These are phyloP conservation scores for Artemisia argyi DNA, from an alignment of 129 eudicot species.

Conservation along the genomic window DNA sequence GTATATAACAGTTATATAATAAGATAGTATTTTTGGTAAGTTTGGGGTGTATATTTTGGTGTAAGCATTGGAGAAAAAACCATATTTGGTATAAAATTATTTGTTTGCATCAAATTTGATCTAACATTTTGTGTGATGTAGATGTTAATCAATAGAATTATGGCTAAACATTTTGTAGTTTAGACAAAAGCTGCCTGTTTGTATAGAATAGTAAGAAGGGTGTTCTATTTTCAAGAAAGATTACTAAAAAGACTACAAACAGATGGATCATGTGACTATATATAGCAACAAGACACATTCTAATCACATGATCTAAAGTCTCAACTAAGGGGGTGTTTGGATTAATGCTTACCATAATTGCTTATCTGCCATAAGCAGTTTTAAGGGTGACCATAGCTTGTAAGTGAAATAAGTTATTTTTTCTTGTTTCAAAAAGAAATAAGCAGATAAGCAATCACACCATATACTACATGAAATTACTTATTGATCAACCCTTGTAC, in stretches of 20 bases:
- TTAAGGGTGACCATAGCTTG: too few relatives aligned
- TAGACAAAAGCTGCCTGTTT: constrained; percentile 6
- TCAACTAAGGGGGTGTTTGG: too few relatives aligned
- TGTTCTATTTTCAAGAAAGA: constrained; percentile 23
- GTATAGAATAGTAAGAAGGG: neutral
- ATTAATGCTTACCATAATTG: too few relatives aligned
- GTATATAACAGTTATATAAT: neutral
- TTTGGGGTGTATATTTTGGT: too few relatives aligned
- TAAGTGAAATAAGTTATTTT: too few relatives aligned
- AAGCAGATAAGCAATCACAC: neutral
- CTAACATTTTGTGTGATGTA: neutral
- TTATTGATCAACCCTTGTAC: constrained; percentile 2
- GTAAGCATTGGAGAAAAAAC: too few relatives aligned
- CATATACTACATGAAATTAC: constrained; percentile 1
- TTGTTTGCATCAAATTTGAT: too few relatives aligned
- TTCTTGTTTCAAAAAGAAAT: too few relatives aligned
- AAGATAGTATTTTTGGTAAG: too few relatives aligned
- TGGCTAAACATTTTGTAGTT: neutral
- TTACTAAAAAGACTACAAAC: constrained; percentile 18
- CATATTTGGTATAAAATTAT: too few relatives aligned
- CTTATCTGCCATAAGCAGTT: too few relatives aligned
- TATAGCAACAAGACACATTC: constrained; percentile 22
- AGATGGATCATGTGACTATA: constrained; percentile 22
- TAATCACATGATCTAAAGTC: constrained; percentile 28
- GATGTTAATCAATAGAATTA: neutral